A percentile compares a stretch with the other conserved stretches of the same genome.
Evolutionary conservation across 768 basidiomycete genomes (phyloP).

Genomic region (Lentinula guzmanii): DNA sequence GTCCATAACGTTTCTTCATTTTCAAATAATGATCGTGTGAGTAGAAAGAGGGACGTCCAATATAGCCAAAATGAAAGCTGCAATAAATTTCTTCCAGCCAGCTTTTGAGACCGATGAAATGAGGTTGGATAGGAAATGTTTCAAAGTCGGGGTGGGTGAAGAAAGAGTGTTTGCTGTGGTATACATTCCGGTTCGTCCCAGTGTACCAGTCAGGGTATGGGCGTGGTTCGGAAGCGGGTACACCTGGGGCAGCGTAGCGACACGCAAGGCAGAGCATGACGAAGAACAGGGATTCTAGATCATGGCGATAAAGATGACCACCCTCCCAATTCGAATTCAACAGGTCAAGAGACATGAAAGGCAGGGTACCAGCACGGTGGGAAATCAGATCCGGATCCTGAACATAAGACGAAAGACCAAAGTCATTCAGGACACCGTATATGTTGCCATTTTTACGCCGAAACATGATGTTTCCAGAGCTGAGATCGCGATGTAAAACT

Average conservation of each 20-base stretch:
- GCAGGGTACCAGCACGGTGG: neutral
- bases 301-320: conserved; percentile 4
- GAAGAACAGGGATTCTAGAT: conserved; percentile 7
- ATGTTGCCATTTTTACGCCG: conserved; percentile 8
- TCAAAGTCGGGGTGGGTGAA: neutral
- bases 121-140: too few relatives aligned
- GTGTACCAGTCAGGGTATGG: neutral
- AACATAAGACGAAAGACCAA: conserved; percentile 4
- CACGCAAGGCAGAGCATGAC: neutral
- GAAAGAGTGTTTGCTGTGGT: neutral
- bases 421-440: conserved; percentile 10
- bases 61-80: too few relatives aligned
- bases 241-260: neutral
- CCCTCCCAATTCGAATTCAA: neutral
- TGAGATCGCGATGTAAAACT: conserved; percentile 13
- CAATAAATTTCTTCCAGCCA: too few relatives aligned
- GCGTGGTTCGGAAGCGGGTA: neutral
- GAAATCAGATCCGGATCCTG: neutral
- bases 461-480: conserved; percentile 11
- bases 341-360: conserved; percentile 2
- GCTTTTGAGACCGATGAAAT: too few relatives aligned
- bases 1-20: too few relatives aligned
- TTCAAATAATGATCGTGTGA: too few relatives aligned
- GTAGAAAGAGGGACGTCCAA: too few relatives aligned
- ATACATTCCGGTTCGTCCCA: neutral